phyloP scores from a whole-genome alignment of 2,329 filamentous ascomycete genomes.

The Aspergillus neoniger region DNA sequence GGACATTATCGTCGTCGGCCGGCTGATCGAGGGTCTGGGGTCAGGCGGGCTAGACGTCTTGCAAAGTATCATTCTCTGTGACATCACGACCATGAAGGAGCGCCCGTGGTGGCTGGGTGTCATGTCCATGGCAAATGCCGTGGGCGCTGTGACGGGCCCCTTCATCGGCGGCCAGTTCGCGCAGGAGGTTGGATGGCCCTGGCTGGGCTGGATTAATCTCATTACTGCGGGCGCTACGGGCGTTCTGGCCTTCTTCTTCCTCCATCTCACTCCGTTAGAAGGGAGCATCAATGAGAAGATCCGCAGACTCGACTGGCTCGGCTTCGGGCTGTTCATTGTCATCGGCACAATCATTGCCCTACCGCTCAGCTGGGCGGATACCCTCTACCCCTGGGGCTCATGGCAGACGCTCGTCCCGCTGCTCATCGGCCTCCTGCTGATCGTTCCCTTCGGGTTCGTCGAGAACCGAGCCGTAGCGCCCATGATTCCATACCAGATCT shows the following conservation, averaged over 20 bases:
- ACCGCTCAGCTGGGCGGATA: neutral
- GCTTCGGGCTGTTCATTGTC: neutral
- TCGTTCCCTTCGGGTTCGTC: neutral
- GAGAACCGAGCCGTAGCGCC: neutral
- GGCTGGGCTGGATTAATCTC: neutral
- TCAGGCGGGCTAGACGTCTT: neutral
- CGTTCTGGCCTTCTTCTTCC: neutral
- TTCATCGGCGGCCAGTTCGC: neutral
- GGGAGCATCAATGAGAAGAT: neutral
- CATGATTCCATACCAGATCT: neutral
- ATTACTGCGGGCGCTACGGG: neutral
- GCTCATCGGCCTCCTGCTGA: neutral
- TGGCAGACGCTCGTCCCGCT: neutral
- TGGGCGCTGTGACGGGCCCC: neutral
- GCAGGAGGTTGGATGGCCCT: neutral
- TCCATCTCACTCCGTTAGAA: neutral
- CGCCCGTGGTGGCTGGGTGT: neutral
- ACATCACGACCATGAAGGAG: neutral
- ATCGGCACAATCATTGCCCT: neutral
- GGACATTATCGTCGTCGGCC: neutral
- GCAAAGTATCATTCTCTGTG: neutral
- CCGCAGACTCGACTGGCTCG: neutral
- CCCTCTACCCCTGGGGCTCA: neutral
- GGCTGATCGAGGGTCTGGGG: neutral
- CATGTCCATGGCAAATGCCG: neutral